Evolutionary conservation across 192 early-diverging fungal genomes (phyloP), one percentile per base, ranked within the genome.

Genomic region (Chytriomyces sp.): DNA sequence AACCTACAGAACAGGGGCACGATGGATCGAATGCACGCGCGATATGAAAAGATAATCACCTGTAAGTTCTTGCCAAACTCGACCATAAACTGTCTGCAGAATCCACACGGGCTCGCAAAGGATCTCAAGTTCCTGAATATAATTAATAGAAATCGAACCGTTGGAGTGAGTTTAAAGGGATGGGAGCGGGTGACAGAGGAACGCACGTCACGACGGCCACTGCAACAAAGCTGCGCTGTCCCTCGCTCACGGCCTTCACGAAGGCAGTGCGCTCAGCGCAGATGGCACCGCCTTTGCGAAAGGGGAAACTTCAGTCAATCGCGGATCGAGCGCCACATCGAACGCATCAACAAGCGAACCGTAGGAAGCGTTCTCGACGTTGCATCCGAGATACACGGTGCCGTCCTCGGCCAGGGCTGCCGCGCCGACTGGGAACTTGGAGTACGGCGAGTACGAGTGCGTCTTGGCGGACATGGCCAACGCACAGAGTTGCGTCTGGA

Each of bases 241-340:
- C 95, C 66, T 92, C 91, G 36, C 87, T 89, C 62, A 98, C 90
- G 28, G 94, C 95, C 72, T 93, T 96, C 8, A 89, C 86, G 74
- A 93, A 88, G 3, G 93, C 94, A 17, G 93, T 93, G 40, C 94
- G 84, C 80, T 98, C 95, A 41, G 93, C 95, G 72, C 95, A 97
- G 59, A 95, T 91, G 34, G 92, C 87, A 14, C 88, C 93, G 52
- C 85, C 71, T 73, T 14, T 17, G 37, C 0, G 25, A 10, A 49
- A 49, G n/a, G n/a, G n/a, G 10, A n/a, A 49, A 17, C 41, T 17
- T 49, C 41, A 49, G n/a, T 17, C 10, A 10, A 49, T 17, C 41
- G n/a, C 70, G 60, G 63, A 74, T n/a, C n/a, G n/a, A n/a, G n/a
- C n/a, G n/a, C n/a, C n/a, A n/a, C n/a, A n/a, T n/a, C n/a, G n/a